Base-by-base conservation (phyloP, 139 green algal species). In the Medakamo hakoo region DNA sequence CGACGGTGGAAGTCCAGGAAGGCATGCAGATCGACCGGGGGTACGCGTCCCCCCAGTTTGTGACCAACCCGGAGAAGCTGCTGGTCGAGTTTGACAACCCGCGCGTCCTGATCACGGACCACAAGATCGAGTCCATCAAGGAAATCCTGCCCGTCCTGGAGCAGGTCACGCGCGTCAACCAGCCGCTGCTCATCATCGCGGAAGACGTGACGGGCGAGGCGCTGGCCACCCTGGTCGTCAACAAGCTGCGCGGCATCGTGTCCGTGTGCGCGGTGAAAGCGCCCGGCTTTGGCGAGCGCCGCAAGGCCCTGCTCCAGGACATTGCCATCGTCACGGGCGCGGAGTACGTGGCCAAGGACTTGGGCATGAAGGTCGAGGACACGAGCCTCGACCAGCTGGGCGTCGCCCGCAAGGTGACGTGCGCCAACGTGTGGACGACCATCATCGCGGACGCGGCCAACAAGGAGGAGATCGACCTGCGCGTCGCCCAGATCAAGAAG, bases 241-340 rank as follows among this genome's bases (percentile, higher is more conserved):
- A 99, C 87, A 98, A 98, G 84, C 78, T 99, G 70, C 80, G 92
- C 63, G 92, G 92, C 68, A 88, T 98, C 49, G 68, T 99, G 56
- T 86, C 91, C 55, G 93, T 98, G 29, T 79, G 68, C 60, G 85
- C 86, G 32, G 87, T 92, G 73, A 92, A 92, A 74, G 81, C 87
- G 20, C 84, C 87, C 66, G 88, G 91, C 69, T 84, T 96, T 79
- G 86, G 86, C 20, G 87, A 94, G 73, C 72, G 85, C 20, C 70
- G 87, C 59, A 94, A 93, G 77, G 83, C 86, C 2, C 80, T 94
- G 55, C 80, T 94, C 61, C 82, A 87, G 67, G 82, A 91, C 71
- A 89, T 91, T 78, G 82, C 81, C 61, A 85, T 87, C 55, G 80
- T 90, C 2, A 81, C 80, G 3, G 90, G 90, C n/a, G 85, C 89